Base-by-base conservation (phyloP, 768 basidiomycete species). In the Suillus fuscotomentosus region DNA sequence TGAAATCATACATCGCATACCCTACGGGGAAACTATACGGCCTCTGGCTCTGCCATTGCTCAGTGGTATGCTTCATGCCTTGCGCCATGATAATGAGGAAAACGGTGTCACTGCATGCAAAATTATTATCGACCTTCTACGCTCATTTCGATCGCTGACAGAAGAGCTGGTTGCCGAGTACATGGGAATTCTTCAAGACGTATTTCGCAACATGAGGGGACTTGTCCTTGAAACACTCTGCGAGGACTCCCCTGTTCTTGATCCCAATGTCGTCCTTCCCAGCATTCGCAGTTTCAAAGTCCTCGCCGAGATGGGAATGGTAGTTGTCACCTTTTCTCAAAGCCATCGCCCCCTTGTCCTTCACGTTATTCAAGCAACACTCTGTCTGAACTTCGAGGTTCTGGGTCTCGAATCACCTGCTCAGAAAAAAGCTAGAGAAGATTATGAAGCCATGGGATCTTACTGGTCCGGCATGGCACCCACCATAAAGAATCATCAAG, bases 21-120 rank as follows among this genome's bases (percentile, higher is more conserved):
- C 95, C 0, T 84, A 88, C 47, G 86, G 86, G 61, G 97, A 99
- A 61, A 79, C 84, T n/a, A 80, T 95, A 24, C 85, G 91, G 47
- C 82, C 84, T 60, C 89, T 91, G 67, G 83, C 87, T 20, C 78
- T 83, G 15, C 73, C 83, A 2, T 84, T 99, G 53, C 91, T 92
- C 74, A 82, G 82, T 62, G 88, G 94, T 60, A 88, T 97, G 87
- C 82, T 98, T 43, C 83, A 93, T 66, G 81, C 95, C 60, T 82
- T 99, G 38, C 88, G 91, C 31, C 80, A 86, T 68, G 97, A 99
- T 79, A 98, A 97, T 73, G 97, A 99, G 77, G 97, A 99, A 74
- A 96, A 95, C 71, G 97, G 93, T 3, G 84, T 90, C 39, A 84
- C 88, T 2, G 91, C 90, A 62, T 94, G 95, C 83, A 99, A 98